A percentile compares a stretch with the other conserved stretches of the same genome.
Conservation (phyloP, 208 protist genomes). For the Phytomonas sp. region DNA sequence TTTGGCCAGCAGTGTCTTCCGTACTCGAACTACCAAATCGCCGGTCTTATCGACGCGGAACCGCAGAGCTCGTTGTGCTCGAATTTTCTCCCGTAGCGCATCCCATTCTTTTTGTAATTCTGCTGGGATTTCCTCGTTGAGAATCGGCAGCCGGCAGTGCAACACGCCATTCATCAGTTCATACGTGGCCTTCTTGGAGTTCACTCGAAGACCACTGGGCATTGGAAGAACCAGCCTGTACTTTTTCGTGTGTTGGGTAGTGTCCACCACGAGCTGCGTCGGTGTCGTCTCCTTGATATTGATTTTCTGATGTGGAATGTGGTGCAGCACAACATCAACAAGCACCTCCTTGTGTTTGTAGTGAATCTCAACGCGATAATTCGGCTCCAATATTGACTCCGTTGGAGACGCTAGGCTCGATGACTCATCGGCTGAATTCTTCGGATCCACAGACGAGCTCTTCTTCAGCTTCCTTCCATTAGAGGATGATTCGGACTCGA, state of each 20-base stretch:
- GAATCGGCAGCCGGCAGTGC: constrained; percentile 56
- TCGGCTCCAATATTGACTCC: constrained; percentile 27
- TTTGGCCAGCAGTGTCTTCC: constrained; percentile 50
- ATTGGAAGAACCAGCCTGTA: constrained; percentile 66
- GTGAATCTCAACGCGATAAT: constrained; percentile 67
- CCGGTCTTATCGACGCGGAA: constrained; percentile 67
- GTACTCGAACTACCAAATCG: constrained; percentile 66
- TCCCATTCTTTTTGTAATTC: constrained; percentile 38
- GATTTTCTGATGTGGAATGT: constrained; percentile 66
- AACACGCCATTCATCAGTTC: constrained; percentile 60
- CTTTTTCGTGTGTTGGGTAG: constrained; percentile 68
- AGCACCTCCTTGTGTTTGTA: constrained; percentile 70
- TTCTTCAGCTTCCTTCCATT: constrained; percentile 7
- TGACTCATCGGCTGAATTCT: constrained; percentile 4
- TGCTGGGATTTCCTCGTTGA: constrained; percentile 40
- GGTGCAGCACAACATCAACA: constrained; percentile 71
- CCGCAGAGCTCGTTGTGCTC: constrained; percentile 52
- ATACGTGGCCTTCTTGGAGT: constrained; percentile 33
- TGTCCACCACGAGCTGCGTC: constrained; percentile 60
- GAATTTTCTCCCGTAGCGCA: constrained; percentile 41
- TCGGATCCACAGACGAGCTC: neutral
- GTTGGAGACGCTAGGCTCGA: constrained; percentile 11
- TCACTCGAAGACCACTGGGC: constrained; percentile 55
- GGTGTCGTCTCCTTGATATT: constrained; percentile 55
- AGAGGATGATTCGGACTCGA: neutral